Conservation (phyloP, 805 yeast species). For the Candida silvicultrix region DNA sequence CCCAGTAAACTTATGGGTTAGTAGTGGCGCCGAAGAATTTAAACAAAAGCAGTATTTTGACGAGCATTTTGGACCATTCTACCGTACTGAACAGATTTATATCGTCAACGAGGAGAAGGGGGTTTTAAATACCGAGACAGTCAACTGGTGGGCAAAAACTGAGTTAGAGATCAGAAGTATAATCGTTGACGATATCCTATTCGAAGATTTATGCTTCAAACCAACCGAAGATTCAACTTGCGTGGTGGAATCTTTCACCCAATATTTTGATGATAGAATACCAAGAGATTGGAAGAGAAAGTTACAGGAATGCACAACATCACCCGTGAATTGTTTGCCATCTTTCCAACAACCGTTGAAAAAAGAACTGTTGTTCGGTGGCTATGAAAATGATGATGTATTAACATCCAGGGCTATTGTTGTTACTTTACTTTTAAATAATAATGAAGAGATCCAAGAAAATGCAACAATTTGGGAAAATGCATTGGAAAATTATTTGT, state of each 20-base stretch:
- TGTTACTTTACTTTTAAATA: slow-evolving; percentile 64
- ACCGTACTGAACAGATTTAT: slow-evolving; percentile 79
- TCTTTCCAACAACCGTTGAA: slow-evolving; percentile 86
- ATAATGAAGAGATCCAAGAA: slow-evolving; percentile 34
- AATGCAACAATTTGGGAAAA: slow-evolving; percentile 58
- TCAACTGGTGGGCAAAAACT: slow-evolving; percentile 86
- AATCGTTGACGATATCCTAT: slow-evolving; percentile 27
- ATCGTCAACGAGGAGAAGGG: slow-evolving; percentile 63
- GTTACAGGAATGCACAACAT: slow-evolving; percentile 55
- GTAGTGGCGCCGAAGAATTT: slow-evolving; percentile 64
- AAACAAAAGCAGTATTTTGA: slow-evolving; percentile 68
- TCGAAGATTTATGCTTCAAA: slow-evolving; percentile 73
- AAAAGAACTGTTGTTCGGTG: slow-evolving; percentile 66
- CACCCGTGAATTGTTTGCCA: slow-evolving; percentile 89
- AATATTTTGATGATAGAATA: slow-evolving; percentile 70
- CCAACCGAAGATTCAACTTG: slow-evolving; percentile 74
- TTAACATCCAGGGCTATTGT: slow-evolving; percentile 67
- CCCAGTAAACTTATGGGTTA: slow-evolving; percentile 89
- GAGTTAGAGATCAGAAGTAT: slow-evolving; percentile 46
- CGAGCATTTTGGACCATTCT: slow-evolving; percentile 84
- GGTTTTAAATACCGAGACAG: slow-evolving; percentile 60
- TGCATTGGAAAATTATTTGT: slow-evolving; percentile 51
- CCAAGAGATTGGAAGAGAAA: slow-evolving; percentile 50
- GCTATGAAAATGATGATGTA: slow-evolving; percentile 39
- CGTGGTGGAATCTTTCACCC: slow-evolving; percentile 82